Evolutionary conservation across 208 protist species (phyloP).

Genomic region (Leishmania tarentolae): DNA sequence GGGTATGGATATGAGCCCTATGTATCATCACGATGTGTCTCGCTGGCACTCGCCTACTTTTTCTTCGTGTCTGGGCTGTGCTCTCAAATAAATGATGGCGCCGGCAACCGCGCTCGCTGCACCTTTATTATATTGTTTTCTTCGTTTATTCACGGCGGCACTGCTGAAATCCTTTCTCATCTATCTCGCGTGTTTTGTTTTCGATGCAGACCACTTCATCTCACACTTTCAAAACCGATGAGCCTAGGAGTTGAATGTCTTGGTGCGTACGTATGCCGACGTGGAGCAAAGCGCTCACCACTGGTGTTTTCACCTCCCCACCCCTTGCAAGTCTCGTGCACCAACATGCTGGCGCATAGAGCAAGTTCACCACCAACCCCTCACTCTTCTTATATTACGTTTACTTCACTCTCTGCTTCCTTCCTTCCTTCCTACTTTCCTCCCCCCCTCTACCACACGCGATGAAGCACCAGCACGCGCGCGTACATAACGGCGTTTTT

Average conservation of each 20-base stretch:
- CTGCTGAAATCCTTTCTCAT: not conserved
- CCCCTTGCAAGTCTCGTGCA: not conserved
- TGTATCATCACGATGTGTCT: not conserved
- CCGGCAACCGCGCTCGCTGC: not conserved
- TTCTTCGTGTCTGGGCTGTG: not conserved
- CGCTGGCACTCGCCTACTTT: not conserved
- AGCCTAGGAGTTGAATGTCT: not conserved
- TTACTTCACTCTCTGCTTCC: too few relatives aligned
- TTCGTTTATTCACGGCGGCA: not conserved
- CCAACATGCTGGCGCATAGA: too few relatives aligned
- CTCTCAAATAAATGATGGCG: not conserved
- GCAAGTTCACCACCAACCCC: not conserved
- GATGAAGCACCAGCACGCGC: not conserved
- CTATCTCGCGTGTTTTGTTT: not conserved
- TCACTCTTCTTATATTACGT: not conserved
- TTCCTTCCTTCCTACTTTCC: not conserved
- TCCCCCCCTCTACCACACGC: not conserved
- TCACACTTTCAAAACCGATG: not conserved
- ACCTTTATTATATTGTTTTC: constrained; percentile 14
- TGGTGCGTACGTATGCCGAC: not conserved
- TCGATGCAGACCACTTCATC: not conserved
- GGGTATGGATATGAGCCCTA: not conserved
- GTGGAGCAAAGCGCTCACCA: not conserved
- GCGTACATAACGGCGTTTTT: not conserved
- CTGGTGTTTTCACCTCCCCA: not conserved